Evolutionary conservation across 2,329 filamentous ascomycete species (phyloP), one percentile per base, ranked within the genome.

Genomic region (Juglanconis sp.): DNA sequence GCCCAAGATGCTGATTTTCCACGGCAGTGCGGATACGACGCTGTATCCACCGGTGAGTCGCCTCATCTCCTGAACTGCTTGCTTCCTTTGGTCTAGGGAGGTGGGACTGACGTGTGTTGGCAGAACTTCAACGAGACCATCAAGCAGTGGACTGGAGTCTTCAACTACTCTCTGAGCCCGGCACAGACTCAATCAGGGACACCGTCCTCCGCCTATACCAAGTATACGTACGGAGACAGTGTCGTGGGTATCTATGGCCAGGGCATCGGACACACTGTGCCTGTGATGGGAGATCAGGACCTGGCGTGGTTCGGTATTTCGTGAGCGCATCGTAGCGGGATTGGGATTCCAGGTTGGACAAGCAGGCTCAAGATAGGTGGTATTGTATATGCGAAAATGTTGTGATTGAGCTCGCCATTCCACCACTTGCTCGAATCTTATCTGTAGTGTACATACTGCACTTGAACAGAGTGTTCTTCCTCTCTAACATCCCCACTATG

Each of bases 71-170:
- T 79, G 36, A 68, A 68, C 44, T 74, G 44, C 15, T 24, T 4
- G 15, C 3, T 38, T 53, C 5, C 30, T n/a, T 9, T 13, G 4
- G 51, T 15, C 2, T 7, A 36, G 15, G 17, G 36, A 15, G 24
- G 5, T 3, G 3, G 17, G 11, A 36, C 59, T 61, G 36, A 61
- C 42, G 13, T 46, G 4, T 8, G 34, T 13, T 11, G 73, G 38
- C 68, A 72, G 35, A 76, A 77, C 66, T 73, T 73, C 63, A 68
- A 70, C 57, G 77, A 79, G 66, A 72, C 72, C 15, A 64, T 80
- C 57, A 79, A 79, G 68, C 72, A 80, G 64, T 80, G 77, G 78
- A 75, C 75, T 15, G 73, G 77, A 48, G 79, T 84, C 6, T 71
- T 78, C 30, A 76, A 76, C 9, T 65, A 67, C 60, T 54, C 53